Evolutionary conservation across 257 asterid genomes (phyloP), one percentile per base, ranked within the genome.

Genomic region (Plantago elongata): DNA sequence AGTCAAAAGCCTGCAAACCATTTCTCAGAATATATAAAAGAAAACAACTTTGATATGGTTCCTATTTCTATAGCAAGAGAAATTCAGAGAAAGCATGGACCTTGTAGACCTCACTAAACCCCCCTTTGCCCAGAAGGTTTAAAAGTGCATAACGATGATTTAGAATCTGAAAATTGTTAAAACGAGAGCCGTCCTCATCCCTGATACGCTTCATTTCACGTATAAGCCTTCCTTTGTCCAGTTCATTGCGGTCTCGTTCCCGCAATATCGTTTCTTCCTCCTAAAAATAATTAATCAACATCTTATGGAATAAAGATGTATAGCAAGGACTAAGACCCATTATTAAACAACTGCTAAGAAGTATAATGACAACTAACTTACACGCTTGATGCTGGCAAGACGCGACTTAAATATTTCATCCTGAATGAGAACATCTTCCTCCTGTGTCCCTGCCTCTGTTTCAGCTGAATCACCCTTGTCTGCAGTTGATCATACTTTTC

Each of bases 141-240:
- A 92, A 68, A 69, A 89, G 96, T 42, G 97, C 99, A 79, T 89
- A 92, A 49, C 97, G 91, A 52, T 86, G 93, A 74, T 89, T 80
- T 82, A 92, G 75, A 76, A 92, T 89, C 82, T 86, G 99, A 82
- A 81, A 92, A 74, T 87, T 92, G 77, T 92, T 92, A 69, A 92
- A 92, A 65, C 92, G 92, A 46, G 99, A 92, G 48, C 93, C 96
- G 51, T 92, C 99, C 78, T 89, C 99, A 72, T 92, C 99, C 56
- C 99, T 79, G 71, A 92, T 84, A 22, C 99, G 99, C 71, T 92
- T 92, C 97, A 92, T 89, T 78, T 92, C 99, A 66, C 99, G 95
- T 68, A 92, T 89, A 61, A 92, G 89, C 76, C 86, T 87, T 60
- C 95, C 97, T 74, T 92, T 92, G 74, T 92, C 97, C 82, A 89